Evolutionary conservation across 768 basidiomycete genomes (phyloP), one percentile per base, ranked within the genome.

Genomic region (Hydnomerulius pinastri): DNA sequence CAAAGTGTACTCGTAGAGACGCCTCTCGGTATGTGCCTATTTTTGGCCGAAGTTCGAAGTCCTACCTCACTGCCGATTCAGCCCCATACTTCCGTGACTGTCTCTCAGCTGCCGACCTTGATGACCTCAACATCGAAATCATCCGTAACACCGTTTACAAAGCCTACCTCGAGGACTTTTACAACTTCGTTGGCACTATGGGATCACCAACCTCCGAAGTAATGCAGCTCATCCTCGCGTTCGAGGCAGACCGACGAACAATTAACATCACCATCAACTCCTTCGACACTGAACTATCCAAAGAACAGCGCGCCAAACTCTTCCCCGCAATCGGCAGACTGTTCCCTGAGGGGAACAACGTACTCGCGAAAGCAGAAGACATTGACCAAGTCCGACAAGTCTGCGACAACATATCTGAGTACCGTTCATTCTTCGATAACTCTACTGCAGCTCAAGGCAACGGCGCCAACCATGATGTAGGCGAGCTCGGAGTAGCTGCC

Each of bases 231-330:
- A 92, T 97, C 62, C 85, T 99, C 50, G 78, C 87, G 6, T 99
- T 99, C 63, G 97, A 99, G 75, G 97, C 96, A 23, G 97, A 99
- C 73, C 81, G 97, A 29, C 86, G 97, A 44, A 88, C 94, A 2
- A 87, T 98, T 68, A 99, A 98, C 76, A 98, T 99, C 71, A 97
- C 97, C 28, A 91, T 99, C 77, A 99, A 99, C 77, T 98, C 97
- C 11, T 96, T 98, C 73, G 88, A 87, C 52, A 98, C 97, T 4
- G 92, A 93, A 61, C 81, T 99, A 51, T 78, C 87, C 33, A 99
- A 99, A 70, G 97, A 99, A 65, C 87, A 92, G 59, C 89, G 97
- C 29, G 92, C 94, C 12, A 86, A 86, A 62, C 82, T 99, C 32
- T 98, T 96, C 80, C 97, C 97, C 5, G 78, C 87, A 13, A 90